A percentile compares a stretch with the other conserved stretches of the same genome.
These are phyloP conservation scores for Ogataea saltuana DNA, from an alignment of 805 yeast genomes.

Conservation along the genomic window DNA sequence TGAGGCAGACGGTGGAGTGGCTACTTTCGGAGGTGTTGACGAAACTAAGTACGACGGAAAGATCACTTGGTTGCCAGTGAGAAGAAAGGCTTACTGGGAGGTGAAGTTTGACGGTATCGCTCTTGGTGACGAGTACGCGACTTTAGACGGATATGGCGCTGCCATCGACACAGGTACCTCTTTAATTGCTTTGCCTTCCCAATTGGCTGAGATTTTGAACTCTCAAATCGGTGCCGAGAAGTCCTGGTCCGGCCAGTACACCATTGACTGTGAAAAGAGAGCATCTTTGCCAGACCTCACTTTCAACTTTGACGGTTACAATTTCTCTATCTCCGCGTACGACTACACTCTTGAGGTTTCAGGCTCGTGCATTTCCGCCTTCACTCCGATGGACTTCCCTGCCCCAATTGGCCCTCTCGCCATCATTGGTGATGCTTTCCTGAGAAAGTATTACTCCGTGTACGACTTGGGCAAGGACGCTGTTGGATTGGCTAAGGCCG, in stretches of 20 bases:
- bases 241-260: conserved; percentile 97
- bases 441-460: conserved; percentile 91
- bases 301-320: conserved; percentile 83
- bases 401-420: conserved; percentile 96
- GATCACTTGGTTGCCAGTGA: conserved; percentile 93
- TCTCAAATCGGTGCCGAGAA: conserved; percentile 96
- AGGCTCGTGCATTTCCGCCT: conserved; percentile 94
- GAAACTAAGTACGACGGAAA: conserved; percentile 74
- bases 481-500: conserved; percentile 88
- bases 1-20: conserved; percentile 80
- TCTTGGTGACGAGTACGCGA: conserved; percentile 89
- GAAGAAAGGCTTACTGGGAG: conserved; percentile 99
- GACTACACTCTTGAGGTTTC: conserved; percentile 94
- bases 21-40: conserved; percentile 94
- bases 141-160: conserved; percentile 82
- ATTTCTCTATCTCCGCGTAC: conserved; percentile 84
- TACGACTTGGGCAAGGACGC: conserved; percentile 90
- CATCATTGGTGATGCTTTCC: conserved; percentile 95
- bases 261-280: conserved; percentile 86
- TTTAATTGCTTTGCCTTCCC: conserved; percentile 90
- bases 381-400: conserved; percentile 97
- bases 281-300: conserved; percentile 88
- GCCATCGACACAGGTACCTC: conserved; percentile 99
- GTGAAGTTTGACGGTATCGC: conserved; percentile 89
- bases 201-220: conserved; percentile 92